A percentile compares a stretch with the other conserved stretches of the same genome.
Evolutionary conservation across 305 asterid species (phyloP).

Genomic region (Striga hermonthica): DNA sequence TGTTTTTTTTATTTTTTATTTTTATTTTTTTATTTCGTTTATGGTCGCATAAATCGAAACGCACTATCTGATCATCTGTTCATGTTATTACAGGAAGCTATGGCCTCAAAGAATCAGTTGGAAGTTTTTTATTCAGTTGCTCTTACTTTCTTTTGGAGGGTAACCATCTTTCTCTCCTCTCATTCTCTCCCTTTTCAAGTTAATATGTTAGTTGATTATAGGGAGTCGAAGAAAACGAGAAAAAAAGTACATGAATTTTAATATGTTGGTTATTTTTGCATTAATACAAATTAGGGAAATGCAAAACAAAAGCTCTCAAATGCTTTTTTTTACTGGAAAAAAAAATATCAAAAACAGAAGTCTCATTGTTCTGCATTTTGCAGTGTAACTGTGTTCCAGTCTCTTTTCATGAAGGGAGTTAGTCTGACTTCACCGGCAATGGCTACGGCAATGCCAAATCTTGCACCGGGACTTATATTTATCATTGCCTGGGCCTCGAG

Average conservation of each 20-base stretch:
- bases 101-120: conserved; percentile 61
- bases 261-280: too few relatives aligned
- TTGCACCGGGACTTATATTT: conserved; percentile 83
- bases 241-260: too few relatives aligned
- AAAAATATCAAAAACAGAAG: too few relatives aligned
- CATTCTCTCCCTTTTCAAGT: neutral
- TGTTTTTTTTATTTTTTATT: neutral
- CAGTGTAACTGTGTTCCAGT: conserved; percentile 78
- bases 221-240: too few relatives aligned
- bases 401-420: conserved; percentile 70
- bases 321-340: too few relatives aligned
- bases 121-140: conserved; percentile 50
- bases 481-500: conserved; percentile 72
- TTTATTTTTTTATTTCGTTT: too few relatives aligned
- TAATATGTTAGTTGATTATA: neutral
- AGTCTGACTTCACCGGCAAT: conserved; percentile 73
- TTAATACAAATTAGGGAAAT: too few relatives aligned
- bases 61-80: neutral
- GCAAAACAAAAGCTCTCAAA: too few relatives aligned
- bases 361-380: conserved; percentile 1
- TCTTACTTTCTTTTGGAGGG: conserved; percentile 85
- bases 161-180: conserved; percentile 21
- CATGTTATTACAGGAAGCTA: conserved; percentile 47
- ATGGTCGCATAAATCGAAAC: neutral
- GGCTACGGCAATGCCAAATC: conserved; percentile 94